These are phyloP conservation scores for Periglandula ipomoeae DNA, from an alignment of 2,329 filamentous ascomycete species.

Conservation along the genomic window DNA sequence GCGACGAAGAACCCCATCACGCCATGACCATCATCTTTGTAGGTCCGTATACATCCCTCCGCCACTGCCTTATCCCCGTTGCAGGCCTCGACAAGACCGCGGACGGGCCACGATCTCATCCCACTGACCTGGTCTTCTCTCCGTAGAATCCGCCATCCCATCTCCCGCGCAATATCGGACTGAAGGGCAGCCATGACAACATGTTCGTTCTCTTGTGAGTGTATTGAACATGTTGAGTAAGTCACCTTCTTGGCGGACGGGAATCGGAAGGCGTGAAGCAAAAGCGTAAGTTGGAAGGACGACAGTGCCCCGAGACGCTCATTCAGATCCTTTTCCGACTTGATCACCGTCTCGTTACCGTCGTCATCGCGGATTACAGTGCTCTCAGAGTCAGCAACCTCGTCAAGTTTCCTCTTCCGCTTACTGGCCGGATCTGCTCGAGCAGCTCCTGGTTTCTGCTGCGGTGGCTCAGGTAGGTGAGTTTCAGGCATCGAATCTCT, in stretches of 20 bases:
- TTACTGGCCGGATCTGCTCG: constrained; percentile 11
- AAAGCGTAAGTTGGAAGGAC: constrained; percentile 69
- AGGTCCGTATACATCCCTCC: constrained; percentile 72
- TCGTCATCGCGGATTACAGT: constrained; percentile 47
- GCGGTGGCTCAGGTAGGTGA: constrained; percentile 40
- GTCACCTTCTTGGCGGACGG: constrained; percentile 66
- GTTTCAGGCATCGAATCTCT: constrained; percentile 69
- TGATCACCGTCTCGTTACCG: constrained; percentile 42
- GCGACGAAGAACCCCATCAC: constrained; percentile 95
- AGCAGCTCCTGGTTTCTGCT: neutral
- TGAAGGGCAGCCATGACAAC: constrained; percentile 66
- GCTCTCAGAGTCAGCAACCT: constrained; percentile 20
- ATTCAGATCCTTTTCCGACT: constrained; percentile 46
- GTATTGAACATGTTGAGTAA: constrained; percentile 89
- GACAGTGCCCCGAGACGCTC: constrained; percentile 65
- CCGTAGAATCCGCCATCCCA: constrained; percentile 70
- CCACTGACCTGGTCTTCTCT: constrained; percentile 67
- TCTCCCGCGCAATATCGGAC: constrained; percentile 54
- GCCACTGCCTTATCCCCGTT: constrained; percentile 44
- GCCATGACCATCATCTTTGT: constrained; percentile 70
- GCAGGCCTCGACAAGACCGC: constrained; percentile 44
- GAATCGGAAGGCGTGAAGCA: constrained; percentile 79
- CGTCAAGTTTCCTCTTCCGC: constrained; percentile 38
- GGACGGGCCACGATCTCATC: constrained; percentile 65
- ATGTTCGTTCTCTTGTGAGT: constrained; percentile 79